phyloP scores from a whole-genome alignment of 2,329 filamentous ascomycete species.

The Xylaria sp. region DNA sequence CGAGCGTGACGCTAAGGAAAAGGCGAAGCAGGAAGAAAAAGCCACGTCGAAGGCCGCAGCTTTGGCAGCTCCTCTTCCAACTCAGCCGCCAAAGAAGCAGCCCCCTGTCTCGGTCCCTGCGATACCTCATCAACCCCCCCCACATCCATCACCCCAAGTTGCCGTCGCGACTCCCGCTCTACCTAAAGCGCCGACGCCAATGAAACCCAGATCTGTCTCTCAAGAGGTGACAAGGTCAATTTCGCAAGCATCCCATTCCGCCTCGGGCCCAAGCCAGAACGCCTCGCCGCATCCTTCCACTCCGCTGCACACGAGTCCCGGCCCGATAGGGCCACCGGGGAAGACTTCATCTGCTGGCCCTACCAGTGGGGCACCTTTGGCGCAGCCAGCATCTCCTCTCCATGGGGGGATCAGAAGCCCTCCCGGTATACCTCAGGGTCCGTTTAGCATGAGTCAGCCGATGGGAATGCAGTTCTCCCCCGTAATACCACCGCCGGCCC shows the following conservation, averaged over 20 bases:
- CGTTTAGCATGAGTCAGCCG: slow-evolving; percentile 50
- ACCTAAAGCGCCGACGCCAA: slow-evolving; percentile 80
- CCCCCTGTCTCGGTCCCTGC: slow-evolving; percentile 50
- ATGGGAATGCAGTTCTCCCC: slow-evolving; percentile 61
- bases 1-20: slow-evolving; percentile 51
- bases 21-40: slow-evolving; percentile 49
- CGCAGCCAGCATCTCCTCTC: slow-evolving; percentile 66
- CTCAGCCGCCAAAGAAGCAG: slow-evolving; percentile 48
- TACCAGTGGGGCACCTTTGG: slow-evolving; percentile 30
- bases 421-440: slow-evolving; percentile 50
- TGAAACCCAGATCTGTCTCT: slow-evolving; percentile 74
- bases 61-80: slow-evolving; percentile 43
- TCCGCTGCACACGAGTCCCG: slow-evolving; percentile 67
- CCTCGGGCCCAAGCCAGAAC: slow-evolving; percentile 56
- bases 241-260: slow-evolving; percentile 70
- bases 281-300: slow-evolving; percentile 63
- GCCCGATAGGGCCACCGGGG: slow-evolving; percentile 63
- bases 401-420: slow-evolving; percentile 59
- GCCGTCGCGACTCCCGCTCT: slow-evolving; percentile 77
- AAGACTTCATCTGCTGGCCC: slow-evolving; percentile 52
- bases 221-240: slow-evolving; percentile 75
- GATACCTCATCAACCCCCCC: slow-evolving; percentile 62
- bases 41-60: slow-evolving; percentile 45
- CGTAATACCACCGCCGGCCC: slow-evolving; percentile 60
- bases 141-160: slow-evolving; percentile 77